phyloP scores from a whole-genome alignment of 768 basidiomycete species.

The Russula olivacea region DNA sequence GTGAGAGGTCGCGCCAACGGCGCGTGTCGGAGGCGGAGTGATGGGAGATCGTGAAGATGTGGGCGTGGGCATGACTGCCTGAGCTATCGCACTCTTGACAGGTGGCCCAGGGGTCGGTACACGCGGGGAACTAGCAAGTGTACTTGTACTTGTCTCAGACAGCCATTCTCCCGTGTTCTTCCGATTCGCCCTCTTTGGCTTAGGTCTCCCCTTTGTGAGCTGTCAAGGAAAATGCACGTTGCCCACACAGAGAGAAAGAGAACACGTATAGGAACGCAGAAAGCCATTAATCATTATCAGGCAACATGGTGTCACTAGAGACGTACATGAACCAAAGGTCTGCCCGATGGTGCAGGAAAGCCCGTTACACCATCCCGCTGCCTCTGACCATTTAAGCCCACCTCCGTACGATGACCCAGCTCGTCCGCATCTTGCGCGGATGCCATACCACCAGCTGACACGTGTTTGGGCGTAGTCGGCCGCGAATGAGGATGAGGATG shows the following conservation, averaged over 20 bases:
- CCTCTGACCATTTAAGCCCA: slow-evolving; percentile 25
- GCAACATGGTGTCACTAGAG: slow-evolving; percentile 51
- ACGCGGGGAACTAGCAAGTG: background rate
- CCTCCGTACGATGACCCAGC: slow-evolving; percentile 36
- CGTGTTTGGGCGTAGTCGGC: slow-evolving; percentile 24
- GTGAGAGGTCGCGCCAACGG: background rate
- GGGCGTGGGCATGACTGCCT: background rate
- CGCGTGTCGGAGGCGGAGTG: background rate
- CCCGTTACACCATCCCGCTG: slow-evolving; percentile 26
- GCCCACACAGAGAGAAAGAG: slow-evolving; percentile 29
- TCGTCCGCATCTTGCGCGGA: slow-evolving; percentile 34
- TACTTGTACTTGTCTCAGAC: background rate
- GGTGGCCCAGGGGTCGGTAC: background rate
- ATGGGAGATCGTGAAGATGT: background rate
- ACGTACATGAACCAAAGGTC: slow-evolving; percentile 84
- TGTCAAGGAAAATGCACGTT: slow-evolving; percentile 33
- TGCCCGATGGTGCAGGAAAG: slow-evolving; percentile 45
- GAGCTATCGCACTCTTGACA: background rate
- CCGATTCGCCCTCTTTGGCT: slow-evolving; percentile 28
- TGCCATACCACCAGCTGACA: slow-evolving; percentile 7
- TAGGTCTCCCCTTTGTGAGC: slow-evolving; percentile 72
- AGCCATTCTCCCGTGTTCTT: background rate
- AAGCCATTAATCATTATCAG: slow-evolving; percentile 22
- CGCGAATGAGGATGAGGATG: slow-evolving; percentile 24
- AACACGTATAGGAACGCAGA: slow-evolving; percentile 27